Evolutionary conservation across 352 stramenopile genomes (phyloP), one percentile per base, ranked within the genome.

Genomic region (Pythium folliculosum): DNA sequence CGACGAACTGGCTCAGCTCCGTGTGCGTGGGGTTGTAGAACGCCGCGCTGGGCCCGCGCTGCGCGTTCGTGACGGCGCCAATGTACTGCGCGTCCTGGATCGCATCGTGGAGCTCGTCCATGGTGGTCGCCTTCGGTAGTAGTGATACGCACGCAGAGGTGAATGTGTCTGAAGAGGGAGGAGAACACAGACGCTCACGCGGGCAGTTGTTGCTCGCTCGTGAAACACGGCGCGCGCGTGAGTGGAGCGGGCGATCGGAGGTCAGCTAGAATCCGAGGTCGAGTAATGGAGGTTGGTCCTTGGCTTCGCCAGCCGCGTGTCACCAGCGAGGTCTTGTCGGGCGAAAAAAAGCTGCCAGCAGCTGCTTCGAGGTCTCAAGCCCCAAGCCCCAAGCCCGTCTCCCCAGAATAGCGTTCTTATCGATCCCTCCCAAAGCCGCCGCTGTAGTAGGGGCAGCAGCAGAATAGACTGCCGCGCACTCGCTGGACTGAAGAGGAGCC

Each of bases 51-150:
- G 86, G 86, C 0, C 85, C 81, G 13, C 84, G 84, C 43, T 90
- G 78, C 37, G 79, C 71, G 52, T 95, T 92, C 17, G 72, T 88
- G 61, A 96, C 86, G 0, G 88, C 89, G 56, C 87, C 84, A 53
- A 96, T 94, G 67, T 96, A 97, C 69, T 94, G 83, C 56, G 88
- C 88, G 62, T 97, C 89, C 65, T 96, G 87, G 52, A 97, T 92
- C 48, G 88, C 88, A 76, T 97, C 89, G 58, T 96, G 87, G 27
- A 96, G 78, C 68, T 93, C 88, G 63, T 96, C 86, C 89, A 96
- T 96, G 9, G 65, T 53, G 9, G 13, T 38, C 17, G 2, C 27
- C 5, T 5, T 5, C 3, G 5, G 27, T 5, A 32, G 27, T 32
- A 32, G 27, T 32, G 27, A 32, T 32, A 32, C 27, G 27, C 27